Evolutionary conservation across 2,329 filamentous ascomycete species (phyloP), one percentile per base, ranked within the genome.

Genomic region (Fusarium tupiense): DNA sequence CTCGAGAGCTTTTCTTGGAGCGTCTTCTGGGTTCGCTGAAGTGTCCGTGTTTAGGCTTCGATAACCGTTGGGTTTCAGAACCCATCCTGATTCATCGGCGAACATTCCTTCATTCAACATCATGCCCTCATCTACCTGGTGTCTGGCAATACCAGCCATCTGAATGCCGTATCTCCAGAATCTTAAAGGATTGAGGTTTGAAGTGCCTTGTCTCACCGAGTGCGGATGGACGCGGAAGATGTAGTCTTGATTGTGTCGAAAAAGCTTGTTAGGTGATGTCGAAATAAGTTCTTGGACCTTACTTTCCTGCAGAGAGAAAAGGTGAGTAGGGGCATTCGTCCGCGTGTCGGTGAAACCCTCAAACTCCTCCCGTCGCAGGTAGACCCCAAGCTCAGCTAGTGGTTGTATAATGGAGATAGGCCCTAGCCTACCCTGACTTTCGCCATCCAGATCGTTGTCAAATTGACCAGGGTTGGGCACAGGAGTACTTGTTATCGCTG

Each of bases 241-340:
- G 20, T 19, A 1, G 0, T 14, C 0, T 14, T 5, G 1, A 3
- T n/a, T 41, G 3, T 31, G 26, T 13, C 1, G 3, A 6, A 16
- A 37, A 0, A 26, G 19, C 0, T 12, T 0, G 0, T 13, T 12
- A 0, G 17, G 1, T 6, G 31, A 37, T 16, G 8, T 14, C 0
- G 22, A 24, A 14, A 35, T 35, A 2, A 52, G 31, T 2, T 35
- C 16, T 8, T 14, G 3, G 3, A 1, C 29, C n/a, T 14, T 2
- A 0, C 0, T 1, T 11, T 52, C n/a, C 5, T 5, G 7, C 8
- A 52, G 2, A 8, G 22, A 52, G 8, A 24, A 35, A 5, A 50
- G 1, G 9, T 50, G 29, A n/a, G 0, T 8, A 9, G 43, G n/a
- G 11, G 7, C 8, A 2, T 0, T 24, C 0, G 43, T 19, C 6